Evolutionary conservation across 169 alveolate species (phyloP), one percentile per base, ranked within the genome.

Genomic region (Ichthyophthirius multifiliis): DNA sequence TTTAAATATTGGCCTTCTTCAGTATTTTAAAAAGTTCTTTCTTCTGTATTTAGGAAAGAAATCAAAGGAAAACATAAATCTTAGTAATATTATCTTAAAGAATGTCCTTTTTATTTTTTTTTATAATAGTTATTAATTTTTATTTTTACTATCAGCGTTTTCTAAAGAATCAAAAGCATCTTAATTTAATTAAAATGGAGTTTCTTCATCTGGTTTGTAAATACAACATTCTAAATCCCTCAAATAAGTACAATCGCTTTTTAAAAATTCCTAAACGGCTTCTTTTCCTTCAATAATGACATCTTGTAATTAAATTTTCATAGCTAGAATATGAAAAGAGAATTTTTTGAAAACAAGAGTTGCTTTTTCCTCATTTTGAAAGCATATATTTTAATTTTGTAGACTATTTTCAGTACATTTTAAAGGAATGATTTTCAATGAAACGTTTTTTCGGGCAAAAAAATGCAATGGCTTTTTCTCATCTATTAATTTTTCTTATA

Each of bases 391-490:
- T 55, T 15, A 55, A 2, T 47, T 47, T 7, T 7, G 10, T 20
- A 10, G n/a, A n/a, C n/a, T n/a, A n/a, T n/a, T n/a, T n/a, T n/a
- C n/a, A n/a, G n/a, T n/a, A n/a, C n/a, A n/a, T n/a, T n/a, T n/a
- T n/a, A n/a, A n/a, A n/a, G n/a, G n/a, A n/a, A n/a, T n/a, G n/a
- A n/a, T n/a, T n/a, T n/a, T n/a, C n/a, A n/a, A n/a, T n/a, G n/a
- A n/a, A n/a, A n/a, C 71, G 5, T 55, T 55, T 55, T 55, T 55
- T 55, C 71, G 23, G 10, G 71, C 71, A 55, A 55, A 55, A 27
- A 55, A 55, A 55, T 55, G 71, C 10, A 55, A 23, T 20, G 71
- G 71, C 12, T 15, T 20, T 20, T 16, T 55, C 31, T 55, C 71
- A 5, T 55, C 71, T 20, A 55, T 23, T 3, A 27, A 55, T 15